Evolutionary conservation across 1,284 basidiomycete genomes (phyloP).

Genomic region (Puccinia novopanici): DNA sequence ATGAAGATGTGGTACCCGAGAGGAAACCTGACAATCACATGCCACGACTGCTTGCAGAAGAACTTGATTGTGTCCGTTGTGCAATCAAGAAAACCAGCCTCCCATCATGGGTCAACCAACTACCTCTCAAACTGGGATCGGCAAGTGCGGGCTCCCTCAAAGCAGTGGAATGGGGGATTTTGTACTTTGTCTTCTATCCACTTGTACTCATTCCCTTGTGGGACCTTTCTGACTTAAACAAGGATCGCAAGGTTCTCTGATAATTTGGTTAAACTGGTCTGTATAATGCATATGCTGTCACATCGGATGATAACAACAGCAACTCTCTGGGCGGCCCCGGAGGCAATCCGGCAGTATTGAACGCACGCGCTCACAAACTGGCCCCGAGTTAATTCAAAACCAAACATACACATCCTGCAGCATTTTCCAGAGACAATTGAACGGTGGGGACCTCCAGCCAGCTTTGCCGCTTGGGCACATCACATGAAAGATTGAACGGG

Average conservation of each 20-base stretch:
- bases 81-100: not conserved
- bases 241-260: not conserved
- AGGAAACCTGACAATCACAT: constrained; percentile 2
- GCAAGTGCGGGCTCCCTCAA: constrained; percentile 22
- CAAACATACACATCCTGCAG: too few relatives aligned
- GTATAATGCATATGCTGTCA: not conserved
- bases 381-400: constrained; percentile 13
- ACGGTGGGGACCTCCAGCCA: constrained; percentile 23
- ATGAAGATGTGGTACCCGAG: not conserved
- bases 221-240: not conserved
- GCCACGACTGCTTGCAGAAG: constrained; percentile 8
- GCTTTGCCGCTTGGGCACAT: constrained; percentile 33
- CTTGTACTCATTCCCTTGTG: constrained; percentile 2
- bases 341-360: constrained; percentile 14
- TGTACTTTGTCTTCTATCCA: constrained; percentile 13
- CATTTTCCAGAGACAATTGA: too few relatives aligned
- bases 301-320: not conserved
- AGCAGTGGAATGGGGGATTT: not conserved
- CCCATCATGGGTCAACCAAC: not conserved
- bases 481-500: constrained; percentile 16
- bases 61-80: constrained; percentile 2
- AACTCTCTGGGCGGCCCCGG: not conserved
- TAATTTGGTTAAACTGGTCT: constrained; percentile 9
- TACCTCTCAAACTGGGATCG: constrained; percentile 7
- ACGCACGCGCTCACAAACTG: constrained; percentile 12